phyloP scores from a whole-genome alignment of 345 rosid genomes.

The Pistacia atlantica region DNA sequence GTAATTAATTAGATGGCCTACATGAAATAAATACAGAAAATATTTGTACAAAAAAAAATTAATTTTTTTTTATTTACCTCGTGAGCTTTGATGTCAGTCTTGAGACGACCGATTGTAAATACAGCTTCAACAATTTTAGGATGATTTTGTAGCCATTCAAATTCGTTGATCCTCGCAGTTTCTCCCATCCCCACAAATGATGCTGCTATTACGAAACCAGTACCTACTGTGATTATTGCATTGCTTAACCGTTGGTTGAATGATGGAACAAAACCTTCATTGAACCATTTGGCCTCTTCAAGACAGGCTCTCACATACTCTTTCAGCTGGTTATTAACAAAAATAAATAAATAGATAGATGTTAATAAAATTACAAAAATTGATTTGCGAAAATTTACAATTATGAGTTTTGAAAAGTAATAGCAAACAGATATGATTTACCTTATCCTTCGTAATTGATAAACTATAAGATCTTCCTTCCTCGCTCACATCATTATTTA shows the following conservation, averaged over 20 bases:
- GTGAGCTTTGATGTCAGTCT: not conserved
- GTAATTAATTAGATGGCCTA: not conserved
- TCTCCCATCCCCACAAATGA: not conserved
- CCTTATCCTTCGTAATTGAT: slow-evolving; percentile 19
- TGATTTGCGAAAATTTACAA: not conserved
- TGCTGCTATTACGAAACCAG: not conserved
- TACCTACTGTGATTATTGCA: not conserved
- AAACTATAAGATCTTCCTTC: slow-evolving; percentile 15
- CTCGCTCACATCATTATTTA: slow-evolving; percentile 12
- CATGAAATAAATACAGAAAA: too few relatives aligned
- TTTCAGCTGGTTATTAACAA: not conserved
- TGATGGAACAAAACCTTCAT: not conserved
- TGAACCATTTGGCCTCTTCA: not conserved
- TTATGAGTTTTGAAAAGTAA: too few relatives aligned
- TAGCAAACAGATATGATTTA: not conserved
- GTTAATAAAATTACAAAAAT: not conserved
- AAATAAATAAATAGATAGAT: too few relatives aligned
- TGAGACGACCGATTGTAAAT: not conserved
- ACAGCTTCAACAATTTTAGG: not conserved
- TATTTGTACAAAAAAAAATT: too few relatives aligned
- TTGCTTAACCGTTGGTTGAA: not conserved
- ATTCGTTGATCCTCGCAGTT: not conserved
- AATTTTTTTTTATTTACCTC: not conserved
- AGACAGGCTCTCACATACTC: not conserved
- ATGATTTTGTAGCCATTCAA: not conserved